These are phyloP conservation scores for Abrus precatorius DNA, from an alignment of 306 rosid genomes.

Conservation along the genomic window DNA sequence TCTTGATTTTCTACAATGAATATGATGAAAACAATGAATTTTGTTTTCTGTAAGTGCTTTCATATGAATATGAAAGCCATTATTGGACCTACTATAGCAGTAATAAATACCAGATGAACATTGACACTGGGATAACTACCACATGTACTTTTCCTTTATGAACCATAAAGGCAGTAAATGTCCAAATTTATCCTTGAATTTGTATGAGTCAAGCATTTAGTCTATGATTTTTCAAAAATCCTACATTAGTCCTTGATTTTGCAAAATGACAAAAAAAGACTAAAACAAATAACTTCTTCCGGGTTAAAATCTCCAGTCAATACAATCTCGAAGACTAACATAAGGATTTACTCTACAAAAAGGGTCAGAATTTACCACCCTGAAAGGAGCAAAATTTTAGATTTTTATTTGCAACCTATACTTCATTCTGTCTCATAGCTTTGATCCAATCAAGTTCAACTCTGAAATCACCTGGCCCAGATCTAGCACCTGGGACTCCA, in stretches of 20 bases:
- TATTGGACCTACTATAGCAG: background rate
- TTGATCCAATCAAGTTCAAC: slow-evolving; percentile 87
- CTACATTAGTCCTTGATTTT: too few relatives aligned
- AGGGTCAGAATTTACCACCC: slow-evolving; percentile 16
- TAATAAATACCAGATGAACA: background rate
- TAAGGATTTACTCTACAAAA: slow-evolving; percentile 5
- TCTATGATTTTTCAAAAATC: too few relatives aligned
- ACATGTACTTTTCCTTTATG: slow-evolving; percentile 37
- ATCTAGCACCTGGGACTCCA: slow-evolving; percentile 76
- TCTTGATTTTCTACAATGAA: slow-evolving; percentile 33
- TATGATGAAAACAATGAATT: slow-evolving; percentile 40
- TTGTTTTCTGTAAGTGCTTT: slow-evolving; percentile 22
- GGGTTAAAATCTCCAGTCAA: too few relatives aligned
- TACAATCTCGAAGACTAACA: too few relatives aligned
- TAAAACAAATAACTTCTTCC: too few relatives aligned
- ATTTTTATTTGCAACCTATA: slow-evolving; percentile 41
- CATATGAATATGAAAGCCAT: slow-evolving; percentile 22
- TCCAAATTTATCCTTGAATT: too few relatives aligned
- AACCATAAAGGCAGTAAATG: background rate
- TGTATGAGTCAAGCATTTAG: too few relatives aligned
- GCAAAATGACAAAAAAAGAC: too few relatives aligned
- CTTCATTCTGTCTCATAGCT: slow-evolving; percentile 72
- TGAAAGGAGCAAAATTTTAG: slow-evolving; percentile 38
- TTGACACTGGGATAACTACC: slow-evolving; percentile 26
- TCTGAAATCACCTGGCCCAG: slow-evolving; percentile 91